phyloP scores from a whole-genome alignment of 2,329 filamentous ascomycete genomes.

The Talaromyces amestolkiae region DNA sequence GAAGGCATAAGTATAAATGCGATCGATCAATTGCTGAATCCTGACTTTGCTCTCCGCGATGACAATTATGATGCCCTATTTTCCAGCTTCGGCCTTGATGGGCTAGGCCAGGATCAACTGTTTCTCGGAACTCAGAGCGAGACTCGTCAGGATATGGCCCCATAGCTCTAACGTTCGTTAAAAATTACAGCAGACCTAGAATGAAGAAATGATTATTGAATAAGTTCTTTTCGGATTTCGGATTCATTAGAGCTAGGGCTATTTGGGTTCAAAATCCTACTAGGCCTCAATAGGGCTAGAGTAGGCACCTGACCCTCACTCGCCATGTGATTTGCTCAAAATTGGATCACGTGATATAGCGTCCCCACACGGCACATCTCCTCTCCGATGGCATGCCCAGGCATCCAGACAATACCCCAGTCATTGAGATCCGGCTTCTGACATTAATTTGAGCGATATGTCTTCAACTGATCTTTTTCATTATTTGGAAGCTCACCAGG shows the following conservation, averaged over 20 bases:
- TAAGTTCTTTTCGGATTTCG: background rate
- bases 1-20: background rate
- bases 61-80: background rate
- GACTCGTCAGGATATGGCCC: background rate
- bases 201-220: background rate
- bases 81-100: background rate
- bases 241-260: background rate
- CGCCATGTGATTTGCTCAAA: background rate
- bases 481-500: conserved; percentile 21
- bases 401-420: background rate
- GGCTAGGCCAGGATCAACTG: background rate
- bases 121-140: background rate
- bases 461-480: conserved; percentile 19
- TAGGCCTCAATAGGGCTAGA: background rate
- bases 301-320: background rate
- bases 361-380: background rate
- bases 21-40: background rate
- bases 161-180: background rate
- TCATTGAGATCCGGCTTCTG: background rate
- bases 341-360: background rate
- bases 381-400: background rate
- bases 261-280: background rate
- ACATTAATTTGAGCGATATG: background rate
- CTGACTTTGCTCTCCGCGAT: background rate
- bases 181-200: background rate